Evolutionary conservation across 352 stramenopile species (phyloP).

Genomic region (Saprolegnia diclina): DNA sequence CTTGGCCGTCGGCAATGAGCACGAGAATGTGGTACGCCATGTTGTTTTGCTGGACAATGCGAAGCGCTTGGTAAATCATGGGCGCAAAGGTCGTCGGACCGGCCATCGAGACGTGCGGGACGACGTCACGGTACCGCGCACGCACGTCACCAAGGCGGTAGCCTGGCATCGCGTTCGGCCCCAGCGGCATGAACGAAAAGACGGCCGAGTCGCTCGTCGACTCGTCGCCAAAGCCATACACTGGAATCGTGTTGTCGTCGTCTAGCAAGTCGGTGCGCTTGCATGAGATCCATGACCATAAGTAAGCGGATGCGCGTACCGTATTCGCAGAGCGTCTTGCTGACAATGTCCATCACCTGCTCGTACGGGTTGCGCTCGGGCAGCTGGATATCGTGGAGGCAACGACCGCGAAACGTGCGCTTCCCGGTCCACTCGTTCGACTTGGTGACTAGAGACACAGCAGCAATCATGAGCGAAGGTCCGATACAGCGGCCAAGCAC

Average conservation of each 20-base stretch:
- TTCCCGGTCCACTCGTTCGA: conserved; percentile 87
- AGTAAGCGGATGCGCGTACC: conserved; percentile 32
- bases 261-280: conserved; percentile 34
- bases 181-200: conserved; percentile 47
- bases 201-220: conserved; percentile 71
- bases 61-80: conserved; percentile 78
- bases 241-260: conserved; percentile 79
- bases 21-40: conserved; percentile 70
- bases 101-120: conserved; percentile 68
- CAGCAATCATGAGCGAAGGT: conserved; percentile 29
- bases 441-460: conserved; percentile 76
- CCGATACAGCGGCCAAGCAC: conserved; percentile 51
- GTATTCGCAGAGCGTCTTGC: conserved; percentile 64
- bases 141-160: conserved; percentile 67
- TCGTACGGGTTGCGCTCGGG: conserved; percentile 69
- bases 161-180: conserved; percentile 32
- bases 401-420: conserved; percentile 60
- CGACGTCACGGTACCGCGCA: conserved; percentile 58
- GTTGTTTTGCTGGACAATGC: conserved; percentile 70
- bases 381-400: conserved; percentile 63
- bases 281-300: conserved; percentile 2
- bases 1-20: conserved; percentile 59
- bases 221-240: conserved; percentile 80
- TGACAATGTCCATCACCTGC: conserved; percentile 77
- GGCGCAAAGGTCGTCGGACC: conserved; percentile 81